A percentile compares a stretch with the other conserved stretches of the same genome.
Evolutionary conservation across 2,329 filamentous ascomycete species (phyloP).

Genomic region (Allantophomopsis lycopodina): DNA sequence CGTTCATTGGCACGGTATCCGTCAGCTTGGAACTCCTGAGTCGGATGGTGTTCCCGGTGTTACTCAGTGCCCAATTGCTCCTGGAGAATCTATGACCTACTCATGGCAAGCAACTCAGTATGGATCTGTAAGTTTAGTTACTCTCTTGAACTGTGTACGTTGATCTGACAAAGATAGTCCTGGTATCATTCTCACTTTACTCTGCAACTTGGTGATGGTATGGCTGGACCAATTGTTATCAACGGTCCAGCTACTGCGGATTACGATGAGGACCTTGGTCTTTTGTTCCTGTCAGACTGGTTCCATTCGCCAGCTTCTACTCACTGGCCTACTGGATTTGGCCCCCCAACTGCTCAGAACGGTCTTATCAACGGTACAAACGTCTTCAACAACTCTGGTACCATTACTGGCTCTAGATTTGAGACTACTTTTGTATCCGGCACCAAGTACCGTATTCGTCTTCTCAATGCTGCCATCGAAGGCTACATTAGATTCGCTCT

Average conservation of each 20-base stretch:
- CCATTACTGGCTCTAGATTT: not conserved
- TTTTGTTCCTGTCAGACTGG: slow-evolving; percentile 5
- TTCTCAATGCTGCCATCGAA: not conserved
- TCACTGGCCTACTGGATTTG: slow-evolving; percentile 15
- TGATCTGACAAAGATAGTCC: not conserved
- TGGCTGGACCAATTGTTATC: not conserved
- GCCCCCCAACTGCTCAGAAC: slow-evolving; percentile 11
- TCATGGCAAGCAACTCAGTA: slow-evolving; percentile 22
- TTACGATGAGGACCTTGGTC: slow-evolving; percentile 7
- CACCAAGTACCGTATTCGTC: not conserved
- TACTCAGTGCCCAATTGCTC: slow-evolving; percentile 25
- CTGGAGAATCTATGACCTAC: slow-evolving; percentile 23
- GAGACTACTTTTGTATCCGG: not conserved
- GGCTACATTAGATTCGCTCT: slow-evolving; percentile 13
- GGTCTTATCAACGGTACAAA: slow-evolving; percentile 10
- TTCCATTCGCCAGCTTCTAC: slow-evolving; percentile 21
- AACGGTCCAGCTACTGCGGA: not conserved
- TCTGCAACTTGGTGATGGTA: not conserved
- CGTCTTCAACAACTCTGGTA: slow-evolving; percentile 4
- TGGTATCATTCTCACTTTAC: not conserved
- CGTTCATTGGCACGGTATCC: slow-evolving; percentile 3
- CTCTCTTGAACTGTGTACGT: not conserved
- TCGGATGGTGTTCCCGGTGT: slow-evolving; percentile 26
- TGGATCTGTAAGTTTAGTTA: slow-evolving; percentile 17
- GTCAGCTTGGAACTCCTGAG: slow-evolving; percentile 16